Percentiles rank a stretch among this genome's conserved stretches.
Conservation (phyloP, 2,329 filamentous ascomycete species). For the Fusarium sp. region DNA sequence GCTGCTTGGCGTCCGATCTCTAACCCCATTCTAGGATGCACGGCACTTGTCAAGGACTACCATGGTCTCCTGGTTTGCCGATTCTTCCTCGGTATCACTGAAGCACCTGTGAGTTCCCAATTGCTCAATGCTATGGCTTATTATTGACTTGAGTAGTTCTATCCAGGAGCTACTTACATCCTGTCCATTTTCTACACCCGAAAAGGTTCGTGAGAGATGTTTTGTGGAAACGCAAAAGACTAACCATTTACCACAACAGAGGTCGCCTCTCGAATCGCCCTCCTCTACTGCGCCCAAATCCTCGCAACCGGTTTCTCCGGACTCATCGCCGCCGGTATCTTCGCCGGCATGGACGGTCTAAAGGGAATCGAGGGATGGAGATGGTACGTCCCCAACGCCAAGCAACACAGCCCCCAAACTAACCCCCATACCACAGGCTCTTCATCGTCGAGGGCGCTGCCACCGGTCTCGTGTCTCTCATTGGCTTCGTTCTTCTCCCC, state of each 20-base stretch:
- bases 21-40: constrained; percentile 44
- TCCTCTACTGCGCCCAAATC: constrained; percentile 71
- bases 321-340: constrained; percentile 71
- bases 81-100: constrained; percentile 56
- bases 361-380: constrained; percentile 71
- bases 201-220: too few relatives aligned
- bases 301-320: constrained; percentile 77
- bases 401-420: not conserved
- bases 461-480: constrained; percentile 47
- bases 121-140: not conserved
- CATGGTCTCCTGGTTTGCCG: constrained; percentile 51
- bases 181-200: constrained; percentile 51
- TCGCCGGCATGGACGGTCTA: constrained; percentile 54
- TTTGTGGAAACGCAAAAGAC: too few relatives aligned
- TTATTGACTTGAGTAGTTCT: constrained; percentile 46
- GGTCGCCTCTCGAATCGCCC: constrained; percentile 70
- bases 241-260: constrained; percentile 61
- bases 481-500: constrained; percentile 49
- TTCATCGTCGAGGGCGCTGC: constrained; percentile 68
- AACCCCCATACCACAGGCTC: constrained; percentile 27
- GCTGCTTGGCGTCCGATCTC: too few relatives aligned
- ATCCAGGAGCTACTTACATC: constrained; percentile 54
- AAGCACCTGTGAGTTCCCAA: constrained; percentile 48
- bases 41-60: constrained; percentile 52
- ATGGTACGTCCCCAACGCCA: constrained; percentile 54